Evolutionary conservation across 192 early-diverging fungal genomes (phyloP).

Genomic region (Podila minutissima): DNA sequence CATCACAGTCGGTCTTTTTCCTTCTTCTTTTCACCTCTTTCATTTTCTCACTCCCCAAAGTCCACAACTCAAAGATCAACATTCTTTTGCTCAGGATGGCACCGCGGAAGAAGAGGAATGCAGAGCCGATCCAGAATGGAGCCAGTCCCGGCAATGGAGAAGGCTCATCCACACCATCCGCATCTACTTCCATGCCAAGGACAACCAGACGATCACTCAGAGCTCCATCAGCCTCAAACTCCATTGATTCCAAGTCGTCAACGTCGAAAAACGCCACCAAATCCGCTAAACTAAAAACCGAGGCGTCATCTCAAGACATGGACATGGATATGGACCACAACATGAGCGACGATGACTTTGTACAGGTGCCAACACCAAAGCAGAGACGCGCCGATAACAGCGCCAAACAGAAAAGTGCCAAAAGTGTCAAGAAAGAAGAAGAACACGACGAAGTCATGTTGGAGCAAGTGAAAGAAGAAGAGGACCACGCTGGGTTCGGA

Average conservation of each 20-base stretch:
- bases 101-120: not conserved
- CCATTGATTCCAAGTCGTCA: not conserved
- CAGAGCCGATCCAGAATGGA: not conserved
- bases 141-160: not conserved
- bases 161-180: not conserved
- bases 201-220: not conserved
- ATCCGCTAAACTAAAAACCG: not conserved
- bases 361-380: not conserved
- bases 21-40: too few species aligned
- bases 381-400: not conserved
- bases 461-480: too few species aligned
- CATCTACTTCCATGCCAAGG: not conserved
- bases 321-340: slow-evolving; percentile 5
- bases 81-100: not conserved
- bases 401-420: too few species aligned
- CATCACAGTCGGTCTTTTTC: too few species aligned
- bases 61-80: not conserved
- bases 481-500: not conserved
- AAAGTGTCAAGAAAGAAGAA: too few species aligned
- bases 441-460: too few species aligned
- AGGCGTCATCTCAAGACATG: not conserved
- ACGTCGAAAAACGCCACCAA: slow-evolving; percentile 40
- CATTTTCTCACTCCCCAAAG: too few species aligned
- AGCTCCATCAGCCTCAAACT: not conserved
- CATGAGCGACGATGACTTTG: slow-evolving; percentile 15